These are phyloP conservation scores for Pleurostoma richardsiae DNA, from an alignment of 2,329 filamentous ascomycete species.

Conservation along the genomic window DNA sequence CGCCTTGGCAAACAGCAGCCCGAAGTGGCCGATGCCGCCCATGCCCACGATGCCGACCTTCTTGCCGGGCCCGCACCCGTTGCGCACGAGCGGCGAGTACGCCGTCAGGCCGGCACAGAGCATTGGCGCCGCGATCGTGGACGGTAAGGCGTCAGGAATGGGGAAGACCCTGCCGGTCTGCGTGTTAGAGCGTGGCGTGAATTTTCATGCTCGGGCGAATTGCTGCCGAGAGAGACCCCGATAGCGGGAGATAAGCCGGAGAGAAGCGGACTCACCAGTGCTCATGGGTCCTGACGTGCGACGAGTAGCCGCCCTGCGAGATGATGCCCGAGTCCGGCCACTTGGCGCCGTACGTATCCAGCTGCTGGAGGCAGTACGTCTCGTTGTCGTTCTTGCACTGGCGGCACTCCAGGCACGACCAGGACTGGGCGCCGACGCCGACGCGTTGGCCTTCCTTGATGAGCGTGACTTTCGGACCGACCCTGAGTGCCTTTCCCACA, in stretches of 20 bases:
- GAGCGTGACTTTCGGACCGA: slow-evolving; percentile 58
- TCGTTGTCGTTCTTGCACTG: slow-evolving; percentile 63
- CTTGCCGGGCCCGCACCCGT: slow-evolving; percentile 72
- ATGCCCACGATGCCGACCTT: slow-evolving; percentile 73
- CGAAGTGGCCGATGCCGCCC: slow-evolving; percentile 69
- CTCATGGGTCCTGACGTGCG: slow-evolving; percentile 52
- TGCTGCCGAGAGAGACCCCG: too few relatives aligned
- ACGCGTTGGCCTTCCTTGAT: slow-evolving; percentile 60
- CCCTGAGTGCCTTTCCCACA: slow-evolving; percentile 61
- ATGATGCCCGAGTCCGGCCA: slow-evolving; percentile 45
- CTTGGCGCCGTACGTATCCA: slow-evolving; percentile 54
- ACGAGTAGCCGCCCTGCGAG: slow-evolving; percentile 51
- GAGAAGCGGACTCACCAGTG: slow-evolving; percentile 46
- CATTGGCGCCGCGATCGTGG: slow-evolving; percentile 67
- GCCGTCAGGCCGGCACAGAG: slow-evolving; percentile 80
- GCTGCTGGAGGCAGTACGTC: slow-evolving; percentile 60
- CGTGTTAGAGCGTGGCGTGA: too few relatives aligned
- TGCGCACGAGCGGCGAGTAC: slow-evolving; percentile 71
- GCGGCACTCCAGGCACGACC: slow-evolving; percentile 59
- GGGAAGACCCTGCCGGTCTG: slow-evolving; percentile 46
- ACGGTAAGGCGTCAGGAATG: slow-evolving; percentile 68
- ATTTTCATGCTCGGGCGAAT: too few relatives aligned
- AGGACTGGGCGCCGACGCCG: slow-evolving; percentile 64
- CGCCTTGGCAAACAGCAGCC: slow-evolving; percentile 64
- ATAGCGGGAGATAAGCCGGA: neutral